Evolutionary conservation across 768 basidiomycete species (phyloP).

Genomic region (Tylopilus plumbeoviolaceoides): DNA sequence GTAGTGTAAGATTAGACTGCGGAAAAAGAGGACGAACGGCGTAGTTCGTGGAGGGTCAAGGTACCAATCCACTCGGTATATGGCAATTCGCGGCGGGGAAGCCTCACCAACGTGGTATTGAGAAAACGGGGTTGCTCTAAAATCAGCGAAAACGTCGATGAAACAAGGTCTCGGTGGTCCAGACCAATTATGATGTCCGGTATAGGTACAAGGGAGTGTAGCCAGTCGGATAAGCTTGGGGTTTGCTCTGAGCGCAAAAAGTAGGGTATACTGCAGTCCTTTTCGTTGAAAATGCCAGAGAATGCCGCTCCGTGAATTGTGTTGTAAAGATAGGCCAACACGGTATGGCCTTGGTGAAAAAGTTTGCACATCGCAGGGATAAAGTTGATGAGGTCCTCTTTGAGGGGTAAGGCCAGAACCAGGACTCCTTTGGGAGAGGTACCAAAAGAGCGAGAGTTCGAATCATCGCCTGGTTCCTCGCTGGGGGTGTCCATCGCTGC

Average conservation of each 20-base stretch:
- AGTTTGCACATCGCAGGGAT: conserved; percentile 36
- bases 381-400: conserved; percentile 33
- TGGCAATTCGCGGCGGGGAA: conserved; percentile 47
- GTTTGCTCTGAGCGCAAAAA: conserved; percentile 11
- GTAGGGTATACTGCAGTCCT: conserved; percentile 18
- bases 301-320: background rate
- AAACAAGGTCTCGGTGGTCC: conserved; percentile 28
- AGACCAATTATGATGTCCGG: conserved; percentile 36
- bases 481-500: background rate
- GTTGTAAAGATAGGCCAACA: conserved; percentile 33
- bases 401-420: conserved; percentile 33
- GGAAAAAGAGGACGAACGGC: conserved; percentile 16
- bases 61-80: conserved; percentile 61
- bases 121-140: conserved; percentile 20
- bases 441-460: background rate
- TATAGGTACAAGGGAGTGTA: conserved; percentile 22
- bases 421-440: conserved; percentile 24
- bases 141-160: conserved; percentile 16
- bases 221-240: conserved; percentile 28
- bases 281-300: conserved; percentile 5
- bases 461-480: background rate
- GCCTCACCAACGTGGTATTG: conserved; percentile 35
- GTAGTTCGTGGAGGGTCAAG: conserved; percentile 48
- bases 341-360: conserved; percentile 24
- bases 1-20: conserved; percentile 1